Base-by-base conservation (phyloP, 2,329 filamentous ascomycete genomes). In the Aciculosporium take region DNA sequence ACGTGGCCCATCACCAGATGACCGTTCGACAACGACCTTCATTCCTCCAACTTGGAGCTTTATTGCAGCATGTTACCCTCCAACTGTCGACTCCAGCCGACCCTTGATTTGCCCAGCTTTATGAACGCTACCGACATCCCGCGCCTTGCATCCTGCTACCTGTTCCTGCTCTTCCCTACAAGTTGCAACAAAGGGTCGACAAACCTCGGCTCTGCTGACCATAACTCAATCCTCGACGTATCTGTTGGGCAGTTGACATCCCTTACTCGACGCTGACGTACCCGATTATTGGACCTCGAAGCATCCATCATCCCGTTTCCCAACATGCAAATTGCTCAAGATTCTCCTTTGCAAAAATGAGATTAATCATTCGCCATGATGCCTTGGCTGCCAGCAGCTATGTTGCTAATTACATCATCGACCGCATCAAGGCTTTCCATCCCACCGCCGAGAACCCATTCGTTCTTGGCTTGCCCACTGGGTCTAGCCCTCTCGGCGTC, bases 391-490 rank as follows among this genome's bases (percentile, higher is more conserved):
- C 81, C 43, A 84, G 83, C 54, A 68, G 71, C 51, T 87, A 88
- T 60, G 81, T 88, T 50, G 82, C 84, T 46, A 79, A 84, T 59
- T 87, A 89, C 62, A 81, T 91, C 52, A 76, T 88, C 62, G 80
- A 83, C 52, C 79, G 84, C 51, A 89, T 91, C 68, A 83, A 81
- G 53, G 65, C 75, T 46, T 91, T 86, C 62, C 71, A 72, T 37
- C 84, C 85, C 29, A 83, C 81, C 5, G 65, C 79, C 37, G 65
- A 76, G 48, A 76, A 77, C 50, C 84, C 84, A 1, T 91, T 93
- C 55, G 81, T 91, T 5, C 75, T 93, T 36, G 85, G 85, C 44
- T 69, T 93, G 37, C 85, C 85, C 8, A 93, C 85, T 1, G 85
- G 85, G 41, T 87, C 82, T 53, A 88, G 81, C 48, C 85, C 85